Evolutionary conservation across 306 rosid species (phyloP).

Genomic region (Gillenia trifoliata): DNA sequence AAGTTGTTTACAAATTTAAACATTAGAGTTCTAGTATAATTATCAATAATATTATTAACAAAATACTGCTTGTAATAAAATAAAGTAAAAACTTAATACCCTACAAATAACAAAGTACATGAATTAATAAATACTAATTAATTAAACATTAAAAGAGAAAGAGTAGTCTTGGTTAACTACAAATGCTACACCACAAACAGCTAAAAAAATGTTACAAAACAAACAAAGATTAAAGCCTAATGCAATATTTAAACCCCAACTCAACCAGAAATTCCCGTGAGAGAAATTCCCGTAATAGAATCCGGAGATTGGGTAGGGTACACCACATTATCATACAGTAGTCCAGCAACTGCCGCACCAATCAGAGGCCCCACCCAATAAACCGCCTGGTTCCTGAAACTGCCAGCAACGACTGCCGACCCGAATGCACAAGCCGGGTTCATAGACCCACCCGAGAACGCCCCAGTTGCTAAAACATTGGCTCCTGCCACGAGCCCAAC

Average conservation of each 20-base stretch:
- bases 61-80: no score
- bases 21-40: no score
- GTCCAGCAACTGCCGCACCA: slow-evolving; percentile 71
- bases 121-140: background rate
- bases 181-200: background rate
- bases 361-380: slow-evolving; percentile 92
- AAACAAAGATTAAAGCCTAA: background rate
- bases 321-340: slow-evolving; percentile 62
- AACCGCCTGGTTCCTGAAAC: slow-evolving; percentile 82
- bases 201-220: background rate
- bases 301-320: slow-evolving; percentile 34
- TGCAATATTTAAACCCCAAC: background rate
- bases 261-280: background rate
- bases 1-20: no score
- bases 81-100: no score
- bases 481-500: slow-evolving; percentile 73
- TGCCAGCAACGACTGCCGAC: slow-evolving; percentile 56
- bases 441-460: slow-evolving; percentile 85
- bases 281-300: slow-evolving; percentile 23
- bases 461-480: slow-evolving; percentile 56
- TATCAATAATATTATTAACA: no score
- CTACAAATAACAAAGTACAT: background rate
- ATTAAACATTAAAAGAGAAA: background rate
- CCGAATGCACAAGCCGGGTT: slow-evolving; percentile 96
- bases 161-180: background rate